phyloP scores from a whole-genome alignment of 2,329 filamentous ascomycete species.

The Paecilomyces dactylethromorphus region DNA sequence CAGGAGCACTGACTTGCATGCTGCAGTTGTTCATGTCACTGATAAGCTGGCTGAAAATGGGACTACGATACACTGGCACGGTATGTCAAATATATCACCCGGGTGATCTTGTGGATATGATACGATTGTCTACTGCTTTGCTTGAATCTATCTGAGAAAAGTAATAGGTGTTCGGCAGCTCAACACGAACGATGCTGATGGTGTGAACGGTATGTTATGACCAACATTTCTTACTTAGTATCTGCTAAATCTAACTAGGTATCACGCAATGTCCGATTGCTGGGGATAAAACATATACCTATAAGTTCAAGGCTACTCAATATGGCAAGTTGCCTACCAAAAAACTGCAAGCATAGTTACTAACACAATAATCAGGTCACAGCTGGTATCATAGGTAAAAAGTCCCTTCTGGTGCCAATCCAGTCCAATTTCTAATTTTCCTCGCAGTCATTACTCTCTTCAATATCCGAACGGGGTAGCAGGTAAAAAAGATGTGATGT shows the following conservation, averaged over 20 bases:
- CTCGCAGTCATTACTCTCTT: conserved; percentile 2
- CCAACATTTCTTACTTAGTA: background rate
- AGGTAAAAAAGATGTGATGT: conserved; percentile 1
- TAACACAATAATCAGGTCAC: conserved; percentile 13
- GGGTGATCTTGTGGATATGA: background rate
- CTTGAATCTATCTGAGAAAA: background rate
- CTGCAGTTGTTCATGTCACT: conserved; percentile 1
- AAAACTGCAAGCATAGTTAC: conserved; percentile 15
- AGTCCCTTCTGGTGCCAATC: background rate
- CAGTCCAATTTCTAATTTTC: background rate
- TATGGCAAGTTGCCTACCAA: conserved; percentile 15
- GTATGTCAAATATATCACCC: background rate
- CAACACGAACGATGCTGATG: conserved; percentile 1
- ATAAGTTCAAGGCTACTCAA: conserved; percentile 18
- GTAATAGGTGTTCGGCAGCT: conserved; percentile 1
- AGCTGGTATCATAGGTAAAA: conserved; percentile 3
- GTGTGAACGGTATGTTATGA: background rate
- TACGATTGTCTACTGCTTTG: background rate
- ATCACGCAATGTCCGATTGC: background rate
- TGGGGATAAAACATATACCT: conserved; percentile 9
- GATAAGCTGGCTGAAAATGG: conserved; percentile 5
- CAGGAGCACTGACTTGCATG: background rate
- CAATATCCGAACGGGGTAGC: conserved; percentile 1
- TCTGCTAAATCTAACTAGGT: background rate
- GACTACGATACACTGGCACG: conserved; percentile 10